Base-by-base conservation (phyloP, 805 yeast species). In the Cyberlindnera euphorbiiphila region DNA sequence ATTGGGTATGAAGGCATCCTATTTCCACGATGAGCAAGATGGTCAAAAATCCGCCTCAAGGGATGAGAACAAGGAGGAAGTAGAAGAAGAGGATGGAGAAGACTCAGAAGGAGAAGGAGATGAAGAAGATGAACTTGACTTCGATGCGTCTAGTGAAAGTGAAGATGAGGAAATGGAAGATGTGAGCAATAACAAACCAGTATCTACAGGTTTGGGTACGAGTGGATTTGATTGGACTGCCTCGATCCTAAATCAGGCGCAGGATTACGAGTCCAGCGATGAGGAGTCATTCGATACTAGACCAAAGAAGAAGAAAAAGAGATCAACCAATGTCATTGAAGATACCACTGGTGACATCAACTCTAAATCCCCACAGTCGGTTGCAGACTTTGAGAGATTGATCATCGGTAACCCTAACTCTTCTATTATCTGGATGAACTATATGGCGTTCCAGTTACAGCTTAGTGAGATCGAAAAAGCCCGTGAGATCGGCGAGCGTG, bases 221-320 rank as follows among this genome's bases (percentile, higher is more conserved):
- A 80, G 78, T 51, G 94, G 94, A 4, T 93, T 93, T 53, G 96
- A 93, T 61, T 93, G 98, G 98, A 82, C 95, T 31, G 95, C 95
- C 3, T 80, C 85, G 27, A 78, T 86, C 48, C 68, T 88, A 45
- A 95, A 85, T 50, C 94, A 85, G 63, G 85, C 82, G 14, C 79
- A 75, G 42, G 79, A 70, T 14, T 74, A 75, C 9, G 79, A 72
- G 32, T 50, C 58, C 9, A 52, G 56, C 43, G 82, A 74, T 38
- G 72, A 69, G 24, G 81, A 74, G 38, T 76, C 72, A 36, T 61
- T 64, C 39, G 58, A 68, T 51, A 41, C 54, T 36, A 68, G 62
- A 41, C 69, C 67, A 51, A 72, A 72, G 54, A 70, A 72, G 54
- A 70, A 64, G 49, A 73, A 68, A 54, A 71, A 64, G 54, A 64